Evolutionary conservation across 768 basidiomycete species (phyloP), one percentile per base, ranked within the genome.

Genomic region (Chalciporus chontae): DNA sequence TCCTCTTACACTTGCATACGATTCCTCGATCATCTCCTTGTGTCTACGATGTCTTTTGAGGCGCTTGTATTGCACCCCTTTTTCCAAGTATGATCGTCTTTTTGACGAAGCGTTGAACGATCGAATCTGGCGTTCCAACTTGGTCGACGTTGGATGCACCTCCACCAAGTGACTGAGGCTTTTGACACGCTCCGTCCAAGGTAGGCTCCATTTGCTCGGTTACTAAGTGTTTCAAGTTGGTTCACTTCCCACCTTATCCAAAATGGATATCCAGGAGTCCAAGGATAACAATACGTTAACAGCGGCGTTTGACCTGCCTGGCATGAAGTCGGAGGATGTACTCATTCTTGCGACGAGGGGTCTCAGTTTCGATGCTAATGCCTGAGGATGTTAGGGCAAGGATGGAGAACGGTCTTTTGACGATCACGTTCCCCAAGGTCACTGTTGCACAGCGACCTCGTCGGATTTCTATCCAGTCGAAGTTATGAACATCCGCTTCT

Each of bases 271-370:
- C 2, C 68, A 74, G 45, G 77, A 79, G 57, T 68, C 73, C 44
- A 53, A 67, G 14, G 68, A 71, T 1, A 57, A 59, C n/a, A 73
- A 74, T 53, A 50, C 56, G 17, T 72, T 80, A 23, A 78, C 75
- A 2, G 79, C 77, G 9, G 73, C 73, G 6, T 78, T 83, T 48
- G 83, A 82, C 56, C 63, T 80, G 2, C 80, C 81, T 5, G 79
- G 81, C 8, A 59, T 81, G 45, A 75, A 70, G 46, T 76, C 77
- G 46, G 73, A 77, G n/a, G n/a, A n/a, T n/a, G 58, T 4, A 65
- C 71, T 1, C 40, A 58, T 0, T 60, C 71, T 3, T 60, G 62
- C 19, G 71, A 72, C 7, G 69, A 74, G 48, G 51, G 50, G n/a
- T n/a, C n/a, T n/a, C 8, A 29, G 27, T 29, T 29, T 29, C 27